Evolutionary conservation across 169 alveolate genomes (phyloP), one percentile per base, ranked within the genome.

Genomic region (Plasmodium gaboni): DNA sequence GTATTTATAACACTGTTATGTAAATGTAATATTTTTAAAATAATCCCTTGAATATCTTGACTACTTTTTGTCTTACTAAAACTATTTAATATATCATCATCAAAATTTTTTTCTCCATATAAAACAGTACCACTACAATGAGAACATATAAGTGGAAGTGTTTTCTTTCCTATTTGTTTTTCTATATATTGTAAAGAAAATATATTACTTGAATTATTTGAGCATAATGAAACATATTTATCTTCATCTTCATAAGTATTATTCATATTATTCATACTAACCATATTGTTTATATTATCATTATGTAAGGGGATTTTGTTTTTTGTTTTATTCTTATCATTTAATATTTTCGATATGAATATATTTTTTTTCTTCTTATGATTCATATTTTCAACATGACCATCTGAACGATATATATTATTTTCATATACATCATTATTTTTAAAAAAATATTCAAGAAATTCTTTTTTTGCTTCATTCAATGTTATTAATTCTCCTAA

Each of bases 51-150:
- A 4, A 97, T 91, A 88, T 97, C 94, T 83, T 97, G 96, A 42
- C 98, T 97, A 6, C 97, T 94, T 92, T 96, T 96, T 9, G 96
- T 91, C 78, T 91, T 91, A 61, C 98, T 95, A 96, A 97, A 94
- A 74, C 93, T 73, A 9, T 95, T 93, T 70, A 97, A 90, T 9
- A 95, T 92, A 17, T 88, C 89, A 19, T 94, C 96, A 26, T 96
- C 97, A 12, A 96, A 93, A 44, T 93, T 95, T 76, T 97, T 97
- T 88, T 97, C 98, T 6, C 98, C 97, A 93, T 97, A 97, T 85
- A 97, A 95, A 22, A 95, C 94, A 97, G 98, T 96, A 1, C 99
- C 99, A 24, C 98, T 98, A 59, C 99, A 97, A 73, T 97, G 98
- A 3, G 97, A 92, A 73, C 97, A 92, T 22, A 96, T 74, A 10